Evolutionary conservation across 768 basidiomycete genomes (phyloP).

Genomic region (Agaricus sinodeliciosus): DNA sequence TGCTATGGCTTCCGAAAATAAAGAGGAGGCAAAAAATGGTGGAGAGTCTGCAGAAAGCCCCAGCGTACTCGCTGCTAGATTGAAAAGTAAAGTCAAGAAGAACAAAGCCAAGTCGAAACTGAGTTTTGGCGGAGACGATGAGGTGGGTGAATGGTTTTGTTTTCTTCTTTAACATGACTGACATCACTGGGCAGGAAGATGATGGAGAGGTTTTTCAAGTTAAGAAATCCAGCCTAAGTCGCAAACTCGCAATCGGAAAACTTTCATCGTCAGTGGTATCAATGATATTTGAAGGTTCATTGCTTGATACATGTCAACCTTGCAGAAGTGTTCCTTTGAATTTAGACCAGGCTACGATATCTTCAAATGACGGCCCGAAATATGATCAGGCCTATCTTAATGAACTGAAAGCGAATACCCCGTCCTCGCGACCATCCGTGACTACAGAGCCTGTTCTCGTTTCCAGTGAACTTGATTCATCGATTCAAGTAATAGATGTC

Average conservation of each 20-base stretch:
- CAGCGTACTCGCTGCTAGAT: conserved; percentile 52
- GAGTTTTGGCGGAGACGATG: conserved; percentile 71
- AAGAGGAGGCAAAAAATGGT: conserved; percentile 12
- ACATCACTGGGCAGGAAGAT: conserved; percentile 37
- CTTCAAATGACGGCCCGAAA: conserved; percentile 45
- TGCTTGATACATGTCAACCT: not conserved
- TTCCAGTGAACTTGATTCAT: conserved; percentile 33
- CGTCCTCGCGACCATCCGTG: conserved; percentile 40
- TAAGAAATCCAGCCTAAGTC: conserved; percentile 75
- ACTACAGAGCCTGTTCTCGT: conserved; percentile 39
- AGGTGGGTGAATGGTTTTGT: conserved; percentile 34
- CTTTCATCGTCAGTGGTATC: conserved; percentile 40
- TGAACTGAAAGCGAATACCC: conserved; percentile 75
- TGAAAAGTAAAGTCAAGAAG: conserved; percentile 69
- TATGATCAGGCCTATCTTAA: conserved; percentile 72
- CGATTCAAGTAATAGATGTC: conserved; percentile 26
- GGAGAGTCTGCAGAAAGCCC: conserved; percentile 45
- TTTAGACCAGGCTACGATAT: conserved; percentile 52
- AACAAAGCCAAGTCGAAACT: conserved; percentile 59
- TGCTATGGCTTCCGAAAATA: conserved; percentile 7
- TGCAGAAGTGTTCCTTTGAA: conserved; percentile 38
- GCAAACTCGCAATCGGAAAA: conserved; percentile 51
- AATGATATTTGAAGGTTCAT: not conserved
- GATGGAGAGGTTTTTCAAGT: conserved; percentile 66
- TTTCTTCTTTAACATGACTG: conserved; percentile 16